Percentiles rank a stretch among this genome's conserved stretches.
These are phyloP conservation scores for Elaeagnus macrophylla DNA, from an alignment of 306 rosid genomes.

Conservation along the genomic window DNA sequence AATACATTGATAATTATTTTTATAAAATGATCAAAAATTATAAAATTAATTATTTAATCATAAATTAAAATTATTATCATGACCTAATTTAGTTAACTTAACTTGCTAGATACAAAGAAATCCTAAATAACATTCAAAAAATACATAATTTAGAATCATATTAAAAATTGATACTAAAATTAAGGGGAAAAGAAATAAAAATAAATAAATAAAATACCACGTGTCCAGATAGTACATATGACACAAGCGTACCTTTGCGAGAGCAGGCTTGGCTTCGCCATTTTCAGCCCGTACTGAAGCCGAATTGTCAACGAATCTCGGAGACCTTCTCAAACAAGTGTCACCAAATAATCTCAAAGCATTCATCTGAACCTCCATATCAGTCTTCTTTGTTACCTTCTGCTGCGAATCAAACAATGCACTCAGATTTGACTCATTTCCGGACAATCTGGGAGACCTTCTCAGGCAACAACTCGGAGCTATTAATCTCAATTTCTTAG, in stretches of 20 bases:
- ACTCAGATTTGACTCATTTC: background rate
- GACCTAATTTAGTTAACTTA: no score
- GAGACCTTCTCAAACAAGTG: conserved; percentile 17
- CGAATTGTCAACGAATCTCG: conserved; percentile 14
- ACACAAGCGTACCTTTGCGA: conserved; percentile 24
- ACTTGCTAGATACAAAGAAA: no score
- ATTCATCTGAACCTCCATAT: background rate
- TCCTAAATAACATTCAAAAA: no score
- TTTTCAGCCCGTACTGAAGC: background rate
- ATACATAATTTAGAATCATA: background rate
- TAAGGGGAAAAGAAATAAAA: background rate
- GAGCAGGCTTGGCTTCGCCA: background rate
- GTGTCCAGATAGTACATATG: background rate
- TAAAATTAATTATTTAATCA: no score
- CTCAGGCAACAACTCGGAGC: background rate
- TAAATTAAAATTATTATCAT: no score
- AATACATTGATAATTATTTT: no score
- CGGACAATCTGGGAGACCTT: background rate
- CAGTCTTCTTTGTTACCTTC: background rate
- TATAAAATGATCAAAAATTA: no score
- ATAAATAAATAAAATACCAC: background rate
- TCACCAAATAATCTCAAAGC: background rate
- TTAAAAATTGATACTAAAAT: background rate
- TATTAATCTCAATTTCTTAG: background rate
- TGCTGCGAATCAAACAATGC: background rate